Base-by-base conservation (phyloP, 257 asterid genomes). In the Vinca minor region DNA sequence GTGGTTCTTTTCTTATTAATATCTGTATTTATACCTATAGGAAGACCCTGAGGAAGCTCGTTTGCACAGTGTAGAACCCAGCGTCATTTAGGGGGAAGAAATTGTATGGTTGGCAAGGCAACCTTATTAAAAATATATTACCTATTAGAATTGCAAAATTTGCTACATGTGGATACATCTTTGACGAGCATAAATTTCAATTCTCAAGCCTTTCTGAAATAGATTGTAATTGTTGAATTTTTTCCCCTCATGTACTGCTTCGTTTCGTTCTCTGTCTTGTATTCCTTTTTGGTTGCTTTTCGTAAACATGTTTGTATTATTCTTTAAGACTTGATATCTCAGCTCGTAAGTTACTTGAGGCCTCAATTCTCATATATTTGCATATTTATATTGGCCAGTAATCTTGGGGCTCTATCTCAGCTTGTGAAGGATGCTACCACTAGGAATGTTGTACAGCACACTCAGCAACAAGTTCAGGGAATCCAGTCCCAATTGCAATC, bases 391-490 rank as follows among this genome's bases (percentile, higher is more conserved):
- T 39, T 85, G 94, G 55, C 35, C 90, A 89, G 98, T 76, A 89
- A 84, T 74, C 81, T 92, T 66, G 88, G 83, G 67, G 69, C 75
- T 57, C 71, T 92, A 53, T 69, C 85, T 44, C 96, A 87, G 76
- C 78, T 92, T 71, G 91, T 89, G 79, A 92, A 87, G 80, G 96
- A 85, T 69, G 84, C 78, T n/a, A n/a, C n/a, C 75, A 77, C 86
- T 45, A 87, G 81, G 78, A 83, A 69, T 70, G 49, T 59, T 67
- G 86, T 70, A 39, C 95, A 75, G 60, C 95, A 79, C 80, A 70
- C 74, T 75, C 95, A 76, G 68, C 94, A 81, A 67, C 95, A 84
- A 70, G 69, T 72, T 41, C 83, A 75, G 69, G 87, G 86, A 67
- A 75, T 83, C 71, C 96, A 85, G 71, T 80, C 80, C 44, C 95